Conservation (phyloP, 2,329 filamentous ascomycete species). For the Leptographium galeiforme region DNA sequence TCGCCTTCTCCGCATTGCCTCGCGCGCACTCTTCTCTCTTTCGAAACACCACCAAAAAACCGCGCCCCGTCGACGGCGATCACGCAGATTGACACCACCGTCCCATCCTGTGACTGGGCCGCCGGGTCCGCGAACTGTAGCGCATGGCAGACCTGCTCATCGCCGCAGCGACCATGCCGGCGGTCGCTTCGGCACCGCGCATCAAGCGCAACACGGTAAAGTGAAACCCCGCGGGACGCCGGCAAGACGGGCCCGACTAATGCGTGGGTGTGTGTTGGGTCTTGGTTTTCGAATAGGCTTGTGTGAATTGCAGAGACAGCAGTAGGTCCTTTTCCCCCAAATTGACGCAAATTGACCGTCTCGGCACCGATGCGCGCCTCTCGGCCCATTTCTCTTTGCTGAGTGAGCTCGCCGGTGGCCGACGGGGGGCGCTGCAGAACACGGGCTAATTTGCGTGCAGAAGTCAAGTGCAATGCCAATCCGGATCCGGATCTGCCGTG, state of each 20-base stretch:
- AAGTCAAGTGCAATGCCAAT: conserved; percentile 14
- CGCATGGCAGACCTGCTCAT: conserved; percentile 8
- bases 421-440: background rate
- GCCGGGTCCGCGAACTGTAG: background rate
- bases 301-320: conserved; percentile 14
- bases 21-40: background rate
- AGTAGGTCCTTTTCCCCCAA: conserved; percentile 8
- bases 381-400: conserved; percentile 1
- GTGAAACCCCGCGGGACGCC: too few species aligned
- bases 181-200: conserved; percentile 6
- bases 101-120: background rate
- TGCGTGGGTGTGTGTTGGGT: background rate
- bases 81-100: background rate
- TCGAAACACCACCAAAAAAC: background rate
- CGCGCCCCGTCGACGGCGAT: background rate
- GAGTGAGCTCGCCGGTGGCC: too few species aligned
- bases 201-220: conserved; percentile 14
- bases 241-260: background rate
- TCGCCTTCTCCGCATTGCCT: background rate
- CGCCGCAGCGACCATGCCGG: conserved; percentile 5
- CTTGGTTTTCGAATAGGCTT: conserved; percentile 7
- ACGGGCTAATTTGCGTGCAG: conserved; percentile 1
- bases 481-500: conserved; percentile 9
- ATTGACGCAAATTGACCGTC: background rate
- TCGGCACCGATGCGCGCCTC: conserved; percentile 9